Evolutionary conservation across 2,329 filamentous ascomycete genomes (phyloP).

Genomic region (Chaetomiaceae sp.): DNA sequence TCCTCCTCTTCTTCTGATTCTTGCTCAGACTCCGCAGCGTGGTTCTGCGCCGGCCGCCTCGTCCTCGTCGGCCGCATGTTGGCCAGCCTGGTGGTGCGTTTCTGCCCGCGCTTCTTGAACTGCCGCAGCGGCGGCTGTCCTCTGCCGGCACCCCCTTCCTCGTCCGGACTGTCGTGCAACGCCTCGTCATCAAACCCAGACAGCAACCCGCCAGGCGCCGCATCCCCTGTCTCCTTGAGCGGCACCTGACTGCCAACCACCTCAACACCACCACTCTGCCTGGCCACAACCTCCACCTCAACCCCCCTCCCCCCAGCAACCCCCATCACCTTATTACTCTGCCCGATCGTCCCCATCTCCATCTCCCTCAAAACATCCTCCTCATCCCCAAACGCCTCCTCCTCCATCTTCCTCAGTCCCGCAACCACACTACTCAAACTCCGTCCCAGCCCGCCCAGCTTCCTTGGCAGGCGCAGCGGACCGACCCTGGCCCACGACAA

Average conservation of each 20-base stretch:
- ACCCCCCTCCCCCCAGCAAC: slow-evolving; percentile 8
- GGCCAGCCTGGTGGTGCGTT: slow-evolving; percentile 66
- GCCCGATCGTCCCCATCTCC: slow-evolving; percentile 29
- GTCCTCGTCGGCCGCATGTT: slow-evolving; percentile 56
- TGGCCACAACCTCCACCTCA: slow-evolving; percentile 17
- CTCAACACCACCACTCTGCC: slow-evolving; percentile 28
- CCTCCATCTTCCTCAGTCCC: slow-evolving; percentile 63
- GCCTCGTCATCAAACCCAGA: slow-evolving; percentile 62
- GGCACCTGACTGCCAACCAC: too few relatives aligned
- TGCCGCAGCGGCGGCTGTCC: slow-evolving; percentile 46
- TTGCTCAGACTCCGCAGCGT: slow-evolving; percentile 21
- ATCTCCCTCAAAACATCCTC: slow-evolving; percentile 66
- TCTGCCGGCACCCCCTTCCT: slow-evolving; percentile 38
- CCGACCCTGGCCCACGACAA: slow-evolving; percentile 31
- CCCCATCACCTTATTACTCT: slow-evolving; percentile 8
- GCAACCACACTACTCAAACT: slow-evolving; percentile 72
- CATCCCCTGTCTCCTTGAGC: neutral
- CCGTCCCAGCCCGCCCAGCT: slow-evolving; percentile 39
- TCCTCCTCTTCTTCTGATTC: slow-evolving; percentile 31
- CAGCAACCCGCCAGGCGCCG: slow-evolving; percentile 38
- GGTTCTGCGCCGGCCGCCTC: slow-evolving; percentile 41
- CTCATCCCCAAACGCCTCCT: slow-evolving; percentile 67
- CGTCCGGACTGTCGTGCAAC: slow-evolving; percentile 50
- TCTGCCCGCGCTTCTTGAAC: slow-evolving; percentile 81
- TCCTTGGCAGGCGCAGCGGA: slow-evolving; percentile 52